phyloP scores from a whole-genome alignment of 257 asterid species.

The Capsicum pubescens region DNA sequence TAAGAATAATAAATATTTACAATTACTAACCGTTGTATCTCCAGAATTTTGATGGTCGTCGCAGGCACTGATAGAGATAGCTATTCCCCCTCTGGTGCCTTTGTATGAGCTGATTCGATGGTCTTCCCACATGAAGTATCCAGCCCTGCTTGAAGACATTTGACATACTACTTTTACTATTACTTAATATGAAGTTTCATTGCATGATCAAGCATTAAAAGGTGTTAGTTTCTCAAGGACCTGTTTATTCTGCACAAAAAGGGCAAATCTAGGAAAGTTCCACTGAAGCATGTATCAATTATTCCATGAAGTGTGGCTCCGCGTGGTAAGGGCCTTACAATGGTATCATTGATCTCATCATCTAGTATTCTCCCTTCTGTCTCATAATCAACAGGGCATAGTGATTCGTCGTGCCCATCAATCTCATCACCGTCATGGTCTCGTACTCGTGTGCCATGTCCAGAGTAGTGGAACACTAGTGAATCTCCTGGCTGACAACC shows the following conservation, averaged over 20 bases:
- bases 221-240: constrained; percentile 35
- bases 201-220: neutral
- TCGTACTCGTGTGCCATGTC: constrained; percentile 70
- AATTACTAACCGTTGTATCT: constrained; percentile 66
- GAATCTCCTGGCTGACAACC: constrained; percentile 80
- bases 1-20: neutral
- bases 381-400: constrained; percentile 76
- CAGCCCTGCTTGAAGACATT: constrained; percentile 53
- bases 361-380: constrained; percentile 80
- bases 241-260: constrained; percentile 67
- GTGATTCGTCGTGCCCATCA: constrained; percentile 77
- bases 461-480: constrained; percentile 82
- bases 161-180: neutral
- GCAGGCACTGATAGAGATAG: constrained; percentile 81
- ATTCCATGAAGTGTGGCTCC: constrained; percentile 84
- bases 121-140: constrained; percentile 70
- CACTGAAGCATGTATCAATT: constrained; percentile 85
- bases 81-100: constrained; percentile 80
- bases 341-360: constrained; percentile 73
- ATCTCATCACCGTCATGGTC: constrained; percentile 76
- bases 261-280: constrained; percentile 76
- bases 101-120: constrained; percentile 51
- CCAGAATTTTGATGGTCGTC: constrained; percentile 84
- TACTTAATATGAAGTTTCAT: neutral
- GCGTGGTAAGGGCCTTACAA: constrained; percentile 76